Base-by-base conservation (phyloP, 1,284 basidiomycete genomes). In the Trichosporon sp. region DNA sequence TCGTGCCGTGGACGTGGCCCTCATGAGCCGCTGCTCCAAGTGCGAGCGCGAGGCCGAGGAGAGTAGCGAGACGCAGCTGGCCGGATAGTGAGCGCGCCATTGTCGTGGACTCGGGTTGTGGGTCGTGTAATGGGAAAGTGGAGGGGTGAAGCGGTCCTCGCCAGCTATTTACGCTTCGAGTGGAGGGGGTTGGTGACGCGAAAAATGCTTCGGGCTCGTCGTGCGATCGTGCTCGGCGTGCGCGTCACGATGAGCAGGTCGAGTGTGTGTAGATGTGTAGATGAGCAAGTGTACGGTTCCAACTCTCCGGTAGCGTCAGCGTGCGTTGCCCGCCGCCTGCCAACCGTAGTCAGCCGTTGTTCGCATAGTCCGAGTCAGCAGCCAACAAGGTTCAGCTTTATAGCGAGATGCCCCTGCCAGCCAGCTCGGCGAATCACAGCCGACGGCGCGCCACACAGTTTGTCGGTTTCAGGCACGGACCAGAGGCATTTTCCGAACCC, bases 1-100 rank as follows among this genome's bases (percentile, higher is more conserved):
- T 10, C 26, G 31, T 72, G 51, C 71, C 70, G 51, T 78, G 75
- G 31, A 75, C 75, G 66, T 76, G 75, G 32, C 75, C 74, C 2
- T 84, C 70, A 87, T 90, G 68, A 4, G 76, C 80, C 82, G 87
- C 73, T 85, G 89, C 70, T 2, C 85, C 82, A 1, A 94, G 86
- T 6, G 94, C 79, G 43, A 93, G 21, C 19, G 16, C 16, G 32
- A 35, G 16, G 32, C 31, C 59, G 32, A 63, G 32, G 59, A 63
- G 59, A 2, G 59, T 14, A 8, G 16, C 11, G 5, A 63, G 31
- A 14, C 31, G 31, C 19, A 63, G 32, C 4, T 32, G 14, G 14
- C 11, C 7, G 16, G 32, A 7, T 37, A 63, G 16, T 63, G 59
- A 26, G 59, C 32, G 31, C 3, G 59, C 3, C 59, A 63, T 63